Conservation (phyloP, 805 yeast species). For the Ogataea methanolica region DNA sequence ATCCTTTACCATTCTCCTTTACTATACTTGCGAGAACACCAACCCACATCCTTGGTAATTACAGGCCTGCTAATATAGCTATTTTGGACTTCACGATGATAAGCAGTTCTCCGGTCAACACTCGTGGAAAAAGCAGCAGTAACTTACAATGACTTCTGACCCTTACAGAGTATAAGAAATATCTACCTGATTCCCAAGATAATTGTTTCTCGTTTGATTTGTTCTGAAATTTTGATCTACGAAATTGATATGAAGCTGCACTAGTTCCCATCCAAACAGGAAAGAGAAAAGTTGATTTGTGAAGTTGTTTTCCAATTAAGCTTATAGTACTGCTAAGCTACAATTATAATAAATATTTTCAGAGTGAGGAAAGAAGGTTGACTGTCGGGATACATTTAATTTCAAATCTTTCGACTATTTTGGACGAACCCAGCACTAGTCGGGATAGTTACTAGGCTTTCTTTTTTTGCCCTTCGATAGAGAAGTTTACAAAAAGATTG, state of each 20-base stretch:
- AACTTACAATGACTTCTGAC: slow-evolving; percentile 33
- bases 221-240: slow-evolving; percentile 61
- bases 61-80: slow-evolving; percentile 86
- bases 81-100: slow-evolving; percentile 62
- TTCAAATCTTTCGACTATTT: slow-evolving; percentile 69
- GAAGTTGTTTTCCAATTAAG: slow-evolving; percentile 63
- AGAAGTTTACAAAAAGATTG: slow-evolving; percentile 43
- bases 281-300: slow-evolving; percentile 47
- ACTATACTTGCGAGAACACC: slow-evolving; percentile 57
- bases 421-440: slow-evolving; percentile 90
- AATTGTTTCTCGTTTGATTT: slow-evolving; percentile 64
- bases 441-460: slow-evolving; percentile 75
- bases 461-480: slow-evolving; percentile 55
- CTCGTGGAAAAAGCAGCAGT: slow-evolving; percentile 36
- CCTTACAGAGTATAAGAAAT: slow-evolving; percentile 29
- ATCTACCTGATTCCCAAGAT: slow-evolving; percentile 80
- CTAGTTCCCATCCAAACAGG: slow-evolving; percentile 34
- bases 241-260: slow-evolving; percentile 73
- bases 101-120: slow-evolving; percentile 33
- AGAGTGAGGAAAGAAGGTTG: slow-evolving; percentile 73
- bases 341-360: slow-evolving; percentile 55
- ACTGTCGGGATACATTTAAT: slow-evolving; percentile 76
- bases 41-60: slow-evolving; percentile 82
- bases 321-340: slow-evolving; percentile 46
- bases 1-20: slow-evolving; percentile 51